These are phyloP conservation scores for Tuber brumale DNA, from an alignment of 495 filamentous ascomycete species.

Conservation along the genomic window DNA sequence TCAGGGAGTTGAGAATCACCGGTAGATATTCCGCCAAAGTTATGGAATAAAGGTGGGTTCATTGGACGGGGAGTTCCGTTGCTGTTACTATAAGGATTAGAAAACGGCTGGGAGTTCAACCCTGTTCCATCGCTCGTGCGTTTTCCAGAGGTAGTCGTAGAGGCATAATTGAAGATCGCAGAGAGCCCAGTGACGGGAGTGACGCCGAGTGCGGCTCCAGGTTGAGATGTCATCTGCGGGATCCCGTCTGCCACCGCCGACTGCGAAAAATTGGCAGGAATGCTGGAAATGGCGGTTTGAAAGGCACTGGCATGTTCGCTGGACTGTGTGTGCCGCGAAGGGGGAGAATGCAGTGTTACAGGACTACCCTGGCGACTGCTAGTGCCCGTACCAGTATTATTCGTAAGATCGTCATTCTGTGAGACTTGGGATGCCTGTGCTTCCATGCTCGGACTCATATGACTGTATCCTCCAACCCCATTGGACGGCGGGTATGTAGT, in stretches of 20 bases:
- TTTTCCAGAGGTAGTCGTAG: constrained; percentile 34
- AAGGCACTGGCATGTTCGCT: constrained; percentile 26
- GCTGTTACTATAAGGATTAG: constrained; percentile 26
- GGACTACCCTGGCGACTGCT: background rate
- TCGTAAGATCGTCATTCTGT: background rate
- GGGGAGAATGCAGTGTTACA: background rate
- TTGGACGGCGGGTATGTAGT: background rate
- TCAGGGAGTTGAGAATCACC: constrained; percentile 39
- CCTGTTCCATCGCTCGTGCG: constrained; percentile 37
- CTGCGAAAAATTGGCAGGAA: constrained; percentile 7
- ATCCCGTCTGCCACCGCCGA: constrained; percentile 14
- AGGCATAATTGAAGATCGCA: constrained; percentile 32
- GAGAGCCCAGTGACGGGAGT: constrained; percentile 12
- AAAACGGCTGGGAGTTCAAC: constrained; percentile 32
- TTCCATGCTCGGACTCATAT: background rate
- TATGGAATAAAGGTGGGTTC: constrained; percentile 25
- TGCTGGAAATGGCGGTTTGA: constrained; percentile 28
- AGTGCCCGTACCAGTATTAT: background rate
- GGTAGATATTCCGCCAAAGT: constrained; percentile 19
- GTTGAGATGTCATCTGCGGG: constrained; percentile 31
- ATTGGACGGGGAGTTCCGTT: constrained; percentile 29
- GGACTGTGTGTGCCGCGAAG: constrained; percentile 14
- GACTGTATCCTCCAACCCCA: background rate
- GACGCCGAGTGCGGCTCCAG: constrained; percentile 30
- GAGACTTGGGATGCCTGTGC: background rate